Evolutionary conservation across 352 stramenopile genomes (phyloP), one percentile per base, ranked within the genome.

Genomic region (Globisporangium radiosum): DNA sequence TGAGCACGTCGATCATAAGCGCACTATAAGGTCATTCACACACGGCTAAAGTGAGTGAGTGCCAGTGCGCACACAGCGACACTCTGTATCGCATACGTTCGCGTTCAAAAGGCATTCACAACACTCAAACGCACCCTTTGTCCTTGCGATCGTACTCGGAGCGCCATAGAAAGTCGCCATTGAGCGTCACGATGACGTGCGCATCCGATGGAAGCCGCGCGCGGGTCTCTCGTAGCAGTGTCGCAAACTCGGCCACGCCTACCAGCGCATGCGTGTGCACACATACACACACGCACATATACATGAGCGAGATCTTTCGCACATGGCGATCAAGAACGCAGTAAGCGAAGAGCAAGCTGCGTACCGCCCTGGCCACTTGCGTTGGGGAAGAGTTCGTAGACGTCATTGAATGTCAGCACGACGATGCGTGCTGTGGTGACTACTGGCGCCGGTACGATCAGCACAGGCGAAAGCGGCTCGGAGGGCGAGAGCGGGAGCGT

Each of bases 111-210:
- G 25, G 0, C 25, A 33, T 33, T 1, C 25, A 33, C 25, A 33
- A 33, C 25, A 48, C 13, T 2, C 5, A 8, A 13, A 8, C 65
- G 54, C 51, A 88, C 80, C 81, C 78, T 86, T 90, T 90, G 65
- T 87, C 78, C 37, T 66, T 65, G 14, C 78, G 72, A 64, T 85
- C 78, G 44, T 83, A 62, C 59, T 88, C 75, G 9, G 76, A 90
- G 7, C 71, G 72, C 70, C 74, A 90, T 13, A 90, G 57, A 50
- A 90, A 90, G 47, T 90, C 81, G 10, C 81, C 81, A 47, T 90
- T 90, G 8, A 90, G 65, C 40, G 81, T 88, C 11, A 87, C 63
- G 42, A 90, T 62, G 33, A 87, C 66, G 17, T 65, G 68, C 3
- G 72, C 63, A 36, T 77, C 63, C 1, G 17, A 19, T 13, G 72